Percentiles rank a stretch among this genome's conserved stretches.
These are phyloP conservation scores for Colletotrichum truncatum DNA, from an alignment of 2,329 filamentous ascomycete genomes.

Conservation along the genomic window DNA sequence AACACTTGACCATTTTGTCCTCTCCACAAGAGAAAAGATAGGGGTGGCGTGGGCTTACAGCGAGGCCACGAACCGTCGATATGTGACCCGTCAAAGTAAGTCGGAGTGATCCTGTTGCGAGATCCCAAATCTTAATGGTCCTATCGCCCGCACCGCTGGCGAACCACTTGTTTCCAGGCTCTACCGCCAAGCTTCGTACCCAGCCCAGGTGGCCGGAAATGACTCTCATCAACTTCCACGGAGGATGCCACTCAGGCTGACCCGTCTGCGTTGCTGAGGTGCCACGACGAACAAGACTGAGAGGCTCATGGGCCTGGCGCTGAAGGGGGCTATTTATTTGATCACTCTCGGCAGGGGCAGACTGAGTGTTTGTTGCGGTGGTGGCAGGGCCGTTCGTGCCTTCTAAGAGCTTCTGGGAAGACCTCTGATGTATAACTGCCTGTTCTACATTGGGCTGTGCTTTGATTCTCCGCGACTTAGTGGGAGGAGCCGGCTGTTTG, in stretches of 20 bases:
- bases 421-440: conserved; percentile 48
- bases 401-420: conserved; percentile 47
- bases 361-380: not conserved
- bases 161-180: conserved; percentile 98
- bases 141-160: conserved; percentile 94
- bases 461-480: conserved; percentile 43
- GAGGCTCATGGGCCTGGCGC: conserved; percentile 40
- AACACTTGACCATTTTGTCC: conserved; percentile 99
- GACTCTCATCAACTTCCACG: conserved; percentile 98
- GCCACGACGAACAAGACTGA: conserved; percentile 37
- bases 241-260: conserved; percentile 94
- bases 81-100: conserved; percentile 95
- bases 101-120: conserved; percentile 85
- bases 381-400: conserved; percentile 10
- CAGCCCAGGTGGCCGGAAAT: conserved; percentile 97
- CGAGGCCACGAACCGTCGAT: conserved; percentile 89
- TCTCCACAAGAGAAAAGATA: conserved; percentile 98
- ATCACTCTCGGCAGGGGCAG: not conserved
- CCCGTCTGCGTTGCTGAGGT: conserved; percentile 47
- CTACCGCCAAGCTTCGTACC: conserved; percentile 89
- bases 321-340: not conserved
- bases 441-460: conserved; percentile 53
- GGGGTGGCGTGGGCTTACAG: conserved; percentile 91
- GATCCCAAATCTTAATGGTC: conserved; percentile 98
- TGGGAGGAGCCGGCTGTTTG: conserved; percentile 72